Conservation (phyloP, 768 basidiomycete species). For the Rhodotorula kratochvilovae region DNA sequence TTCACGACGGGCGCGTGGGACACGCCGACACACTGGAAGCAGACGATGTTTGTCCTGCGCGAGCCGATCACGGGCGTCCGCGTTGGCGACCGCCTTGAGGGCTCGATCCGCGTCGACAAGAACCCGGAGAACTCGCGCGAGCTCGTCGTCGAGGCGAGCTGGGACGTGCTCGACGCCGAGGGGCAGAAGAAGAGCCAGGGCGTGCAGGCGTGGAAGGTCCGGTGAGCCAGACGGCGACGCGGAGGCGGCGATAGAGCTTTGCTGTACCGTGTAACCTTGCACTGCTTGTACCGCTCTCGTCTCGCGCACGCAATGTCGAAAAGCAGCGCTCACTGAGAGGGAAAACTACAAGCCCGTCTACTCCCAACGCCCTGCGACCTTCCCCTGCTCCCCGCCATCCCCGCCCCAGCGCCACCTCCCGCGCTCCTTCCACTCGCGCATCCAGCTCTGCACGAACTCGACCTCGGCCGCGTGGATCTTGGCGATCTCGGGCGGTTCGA, state of each 20-base stretch:
- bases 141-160: conserved; percentile 73
- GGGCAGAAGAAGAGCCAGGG: conserved; percentile 9
- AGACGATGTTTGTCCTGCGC: conserved; percentile 78
- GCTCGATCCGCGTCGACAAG: conserved; percentile 79
- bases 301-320: too few relatives aligned
- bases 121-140: conserved; percentile 75
- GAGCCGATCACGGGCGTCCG: conserved; percentile 64
- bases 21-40: conserved; percentile 92
- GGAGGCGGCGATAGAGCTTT: background rate
- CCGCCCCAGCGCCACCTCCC: conserved; percentile 40
- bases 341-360: too few relatives aligned
- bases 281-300: too few relatives aligned
- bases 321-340: too few relatives aligned
- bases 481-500: conserved; percentile 72
- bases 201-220: conserved; percentile 36
- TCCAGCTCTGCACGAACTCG: conserved; percentile 71
- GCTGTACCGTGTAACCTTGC: background rate
- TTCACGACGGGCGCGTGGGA: conserved; percentile 87
- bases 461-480: conserved; percentile 77
- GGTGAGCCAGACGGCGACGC: background rate
- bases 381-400: background rate
- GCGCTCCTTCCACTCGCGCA: conserved; percentile 50
- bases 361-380: background rate
- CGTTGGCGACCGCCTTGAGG: conserved; percentile 65
- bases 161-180: conserved; percentile 4